These are phyloP conservation scores for Camellia lanceoleosa DNA, from an alignment of 148 eudicot species.

Conservation along the genomic window DNA sequence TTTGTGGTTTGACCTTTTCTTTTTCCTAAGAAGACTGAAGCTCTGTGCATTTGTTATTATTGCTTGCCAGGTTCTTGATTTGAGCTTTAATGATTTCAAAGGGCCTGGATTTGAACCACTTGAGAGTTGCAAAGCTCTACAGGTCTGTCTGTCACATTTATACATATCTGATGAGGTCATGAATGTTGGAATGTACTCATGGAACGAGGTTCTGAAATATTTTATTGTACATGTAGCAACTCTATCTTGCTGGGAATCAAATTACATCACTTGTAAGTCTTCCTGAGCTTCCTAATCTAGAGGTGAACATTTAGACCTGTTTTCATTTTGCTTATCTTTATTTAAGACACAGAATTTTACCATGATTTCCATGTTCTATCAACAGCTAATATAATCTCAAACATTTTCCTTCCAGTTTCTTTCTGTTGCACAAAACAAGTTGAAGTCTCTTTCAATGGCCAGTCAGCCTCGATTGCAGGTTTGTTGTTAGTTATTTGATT, in stretches of 20 bases:
- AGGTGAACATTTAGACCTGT: constrained; percentile 48
- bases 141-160: constrained; percentile 43
- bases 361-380: background rate
- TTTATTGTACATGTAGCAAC: constrained; percentile 62
- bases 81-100: constrained; percentile 94
- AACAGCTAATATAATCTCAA: constrained; percentile 10
- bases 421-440: constrained; percentile 92
- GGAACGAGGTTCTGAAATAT: background rate
- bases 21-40: background rate
- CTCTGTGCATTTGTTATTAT: background rate
- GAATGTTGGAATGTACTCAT: background rate
- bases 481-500: constrained; percentile 18
- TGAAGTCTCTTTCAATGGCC: constrained; percentile 96
- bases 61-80: constrained; percentile 80
- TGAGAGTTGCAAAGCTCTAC: constrained; percentile 77
- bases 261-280: constrained; percentile 85
- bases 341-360: background rate
- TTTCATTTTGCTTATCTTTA: background rate
- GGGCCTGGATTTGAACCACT: constrained; percentile 99
- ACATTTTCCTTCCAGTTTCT: constrained; percentile 60
- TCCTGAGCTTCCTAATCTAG: constrained; percentile 94
- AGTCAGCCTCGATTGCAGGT: constrained; percentile 99
- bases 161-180: constrained; percentile 11
- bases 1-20: constrained; percentile 5
- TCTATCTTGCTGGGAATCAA: constrained; percentile 98